These are phyloP conservation scores for Fistulifera solaris DNA, from an alignment of 108 stramenopile species.

Conservation along the genomic window DNA sequence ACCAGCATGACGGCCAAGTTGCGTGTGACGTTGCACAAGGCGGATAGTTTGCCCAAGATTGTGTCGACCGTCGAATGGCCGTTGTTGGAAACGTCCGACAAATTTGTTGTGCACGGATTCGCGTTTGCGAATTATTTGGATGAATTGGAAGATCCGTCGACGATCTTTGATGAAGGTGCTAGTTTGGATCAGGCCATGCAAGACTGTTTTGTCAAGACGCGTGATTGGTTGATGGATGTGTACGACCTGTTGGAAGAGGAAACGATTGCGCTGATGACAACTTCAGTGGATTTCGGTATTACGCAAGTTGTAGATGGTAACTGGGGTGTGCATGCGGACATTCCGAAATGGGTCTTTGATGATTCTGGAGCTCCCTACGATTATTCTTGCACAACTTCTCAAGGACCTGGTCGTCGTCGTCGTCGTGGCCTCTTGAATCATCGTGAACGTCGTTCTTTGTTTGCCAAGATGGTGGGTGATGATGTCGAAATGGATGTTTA, in stretches of 20 bases:
- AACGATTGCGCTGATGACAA: conserved; percentile 25
- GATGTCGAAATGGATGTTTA: no score
- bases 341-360: conserved; percentile 22
- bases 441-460: no score
- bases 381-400: conserved; percentile 23
- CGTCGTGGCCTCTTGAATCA: no score
- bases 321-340: conserved; percentile 24
- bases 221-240: conserved; percentile 23
- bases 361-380: conserved; percentile 14
- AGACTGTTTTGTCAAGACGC: conserved; percentile 22
- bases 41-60: conserved; percentile 10
- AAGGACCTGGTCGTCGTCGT: conserved; percentile 10
- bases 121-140: conserved; percentile 21
- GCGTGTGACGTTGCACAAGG: conserved; percentile 23
- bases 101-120: conserved; percentile 21
- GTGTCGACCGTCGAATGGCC: conserved; percentile 10
- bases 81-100: conserved; percentile 13
- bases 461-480: no score
- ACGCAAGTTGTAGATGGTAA: conserved; percentile 27
- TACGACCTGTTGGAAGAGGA: conserved; percentile 22
- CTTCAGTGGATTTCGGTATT: conserved; percentile 19
- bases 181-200: conserved; percentile 16
- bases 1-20: conserved; percentile 25
- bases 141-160: conserved; percentile 16
- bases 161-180: conserved; percentile 16